Evolutionary conservation across 805 yeast genomes (phyloP).

Genomic region (Ogataea thermomethanolica): DNA sequence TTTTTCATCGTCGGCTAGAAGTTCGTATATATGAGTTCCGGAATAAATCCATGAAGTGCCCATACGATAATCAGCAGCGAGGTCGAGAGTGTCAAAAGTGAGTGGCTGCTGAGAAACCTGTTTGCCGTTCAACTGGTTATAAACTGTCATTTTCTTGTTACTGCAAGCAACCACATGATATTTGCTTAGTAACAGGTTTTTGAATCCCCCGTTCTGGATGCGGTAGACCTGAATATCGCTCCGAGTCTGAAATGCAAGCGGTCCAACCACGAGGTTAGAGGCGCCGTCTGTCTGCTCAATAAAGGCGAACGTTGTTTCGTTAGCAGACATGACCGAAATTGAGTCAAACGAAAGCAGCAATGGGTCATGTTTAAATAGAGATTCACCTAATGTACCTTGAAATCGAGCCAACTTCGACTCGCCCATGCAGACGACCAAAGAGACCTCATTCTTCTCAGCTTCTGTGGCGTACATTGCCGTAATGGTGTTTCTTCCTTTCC

Average conservation of each 20-base stretch:
- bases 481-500: constrained; percentile 31
- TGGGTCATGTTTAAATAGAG: constrained; percentile 24
- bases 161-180: constrained; percentile 53
- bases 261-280: constrained; percentile 20
- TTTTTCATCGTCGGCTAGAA: constrained; percentile 65
- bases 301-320: constrained; percentile 19
- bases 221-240: constrained; percentile 17
- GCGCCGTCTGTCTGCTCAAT: constrained; percentile 20
- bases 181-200: constrained; percentile 44
- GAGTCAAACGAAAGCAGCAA: constrained; percentile 19
- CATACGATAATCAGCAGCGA: constrained; percentile 45
- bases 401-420: constrained; percentile 18
- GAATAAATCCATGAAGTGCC: constrained; percentile 79
- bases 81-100: constrained; percentile 31
- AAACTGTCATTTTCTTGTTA: constrained; percentile 37
- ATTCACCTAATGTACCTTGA: constrained; percentile 10
- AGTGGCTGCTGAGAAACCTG: constrained; percentile 38
- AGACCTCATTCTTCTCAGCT: constrained; percentile 5
- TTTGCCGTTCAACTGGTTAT: constrained; percentile 51
- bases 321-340: constrained; percentile 10
- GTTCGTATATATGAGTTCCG: constrained; percentile 58
- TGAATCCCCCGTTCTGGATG: not conserved
- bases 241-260: constrained; percentile 18
- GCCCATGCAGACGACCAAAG: constrained; percentile 10
- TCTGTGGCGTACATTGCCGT: constrained; percentile 11